These are phyloP conservation scores for Ogataea saltuana DNA, from an alignment of 805 yeast species.

Conservation along the genomic window DNA sequence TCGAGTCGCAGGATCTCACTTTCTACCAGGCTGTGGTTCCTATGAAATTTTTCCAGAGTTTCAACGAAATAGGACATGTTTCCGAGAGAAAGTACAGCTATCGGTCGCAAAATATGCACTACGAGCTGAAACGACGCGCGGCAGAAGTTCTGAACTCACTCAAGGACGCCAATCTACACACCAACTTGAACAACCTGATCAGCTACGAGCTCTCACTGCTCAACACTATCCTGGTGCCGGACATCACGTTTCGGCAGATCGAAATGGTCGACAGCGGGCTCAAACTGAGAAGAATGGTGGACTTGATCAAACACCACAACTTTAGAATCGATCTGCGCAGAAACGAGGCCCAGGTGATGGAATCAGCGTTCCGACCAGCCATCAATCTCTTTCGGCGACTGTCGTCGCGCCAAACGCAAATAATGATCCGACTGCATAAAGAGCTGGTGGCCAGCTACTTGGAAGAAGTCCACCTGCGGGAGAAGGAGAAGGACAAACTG, in stretches of 20 bases:
- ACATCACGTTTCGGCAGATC: slow-evolving; percentile 15
- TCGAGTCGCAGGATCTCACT: slow-evolving; percentile 38
- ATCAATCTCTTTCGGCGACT: slow-evolving; percentile 12
- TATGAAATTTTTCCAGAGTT: slow-evolving; percentile 61
- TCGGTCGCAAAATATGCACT: slow-evolving; percentile 40
- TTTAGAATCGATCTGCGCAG: slow-evolving; percentile 19
- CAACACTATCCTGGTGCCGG: slow-evolving; percentile 21
- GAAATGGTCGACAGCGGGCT: slow-evolving; percentile 14
- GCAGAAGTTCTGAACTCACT: slow-evolving; percentile 37
- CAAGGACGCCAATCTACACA: slow-evolving; percentile 33
- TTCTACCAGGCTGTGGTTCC: slow-evolving; percentile 56
- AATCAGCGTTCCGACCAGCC: slow-evolving; percentile 18
- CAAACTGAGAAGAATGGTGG: slow-evolving; percentile 17
- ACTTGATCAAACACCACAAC: slow-evolving; percentile 14
- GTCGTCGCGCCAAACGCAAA: slow-evolving; percentile 12
- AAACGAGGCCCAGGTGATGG: slow-evolving; percentile 9
- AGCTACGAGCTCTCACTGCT: slow-evolving; percentile 22
- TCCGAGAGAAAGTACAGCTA: slow-evolving; percentile 22
- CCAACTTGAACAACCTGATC: slow-evolving; percentile 33
- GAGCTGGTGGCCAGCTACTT: slow-evolving; percentile 17
- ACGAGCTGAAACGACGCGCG: slow-evolving; percentile 40
- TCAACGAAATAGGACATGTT: slow-evolving; percentile 55
- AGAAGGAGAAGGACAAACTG: slow-evolving; percentile 13
- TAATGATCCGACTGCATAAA: slow-evolving; percentile 17
- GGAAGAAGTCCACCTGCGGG: slow-evolving; percentile 9